phyloP scores from a whole-genome alignment of 1,139 yeast species.

The Nakaseomyces delphensis region DNA sequence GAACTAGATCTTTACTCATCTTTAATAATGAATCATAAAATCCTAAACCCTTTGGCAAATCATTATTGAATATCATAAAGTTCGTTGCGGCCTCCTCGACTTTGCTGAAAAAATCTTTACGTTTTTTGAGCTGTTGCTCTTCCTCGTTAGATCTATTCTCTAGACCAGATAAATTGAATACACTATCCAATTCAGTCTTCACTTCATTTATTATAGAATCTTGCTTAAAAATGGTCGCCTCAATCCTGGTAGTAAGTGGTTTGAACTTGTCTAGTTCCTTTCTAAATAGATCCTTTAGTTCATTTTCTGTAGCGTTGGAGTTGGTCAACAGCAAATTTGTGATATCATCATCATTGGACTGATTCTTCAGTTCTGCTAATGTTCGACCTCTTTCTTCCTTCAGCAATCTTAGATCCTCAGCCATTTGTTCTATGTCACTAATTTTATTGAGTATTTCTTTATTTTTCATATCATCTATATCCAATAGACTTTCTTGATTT shows the following conservation, averaged over 20 bases:
- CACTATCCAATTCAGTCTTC: conserved; percentile 48
- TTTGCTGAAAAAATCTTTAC: conserved; percentile 36
- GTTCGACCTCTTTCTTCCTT: conserved; percentile 53
- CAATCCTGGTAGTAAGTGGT: conserved; percentile 59
- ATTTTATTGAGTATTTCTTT: conserved; percentile 28
- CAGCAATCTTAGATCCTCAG: conserved; percentile 43
- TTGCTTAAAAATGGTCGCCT: conserved; percentile 59
- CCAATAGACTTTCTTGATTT: conserved; percentile 45
- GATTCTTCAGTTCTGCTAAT: conserved; percentile 56
- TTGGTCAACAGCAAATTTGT: conserved; percentile 67
- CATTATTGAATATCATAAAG: conserved; percentile 54
- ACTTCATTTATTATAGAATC: conserved; percentile 47
- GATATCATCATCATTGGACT: conserved; percentile 77
- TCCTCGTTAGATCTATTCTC: conserved; percentile 32
- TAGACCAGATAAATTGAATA: conserved; percentile 39
- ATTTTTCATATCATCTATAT: conserved; percentile 45
- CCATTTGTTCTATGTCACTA: conserved; percentile 37
- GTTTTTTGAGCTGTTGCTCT: conserved; percentile 35
- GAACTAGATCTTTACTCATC: conserved; percentile 34
- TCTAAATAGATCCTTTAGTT: conserved; percentile 54
- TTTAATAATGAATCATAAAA: conserved; percentile 53
- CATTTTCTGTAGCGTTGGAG: conserved; percentile 49
- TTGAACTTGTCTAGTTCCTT: conserved; percentile 72
- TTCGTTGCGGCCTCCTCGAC: conserved; percentile 41
- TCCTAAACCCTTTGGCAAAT: conserved; percentile 50